Evolutionary conservation across 2,329 filamentous ascomycete genomes (phyloP), one percentile per base, ranked within the genome.

Genomic region (Metarhizium rileyi): DNA sequence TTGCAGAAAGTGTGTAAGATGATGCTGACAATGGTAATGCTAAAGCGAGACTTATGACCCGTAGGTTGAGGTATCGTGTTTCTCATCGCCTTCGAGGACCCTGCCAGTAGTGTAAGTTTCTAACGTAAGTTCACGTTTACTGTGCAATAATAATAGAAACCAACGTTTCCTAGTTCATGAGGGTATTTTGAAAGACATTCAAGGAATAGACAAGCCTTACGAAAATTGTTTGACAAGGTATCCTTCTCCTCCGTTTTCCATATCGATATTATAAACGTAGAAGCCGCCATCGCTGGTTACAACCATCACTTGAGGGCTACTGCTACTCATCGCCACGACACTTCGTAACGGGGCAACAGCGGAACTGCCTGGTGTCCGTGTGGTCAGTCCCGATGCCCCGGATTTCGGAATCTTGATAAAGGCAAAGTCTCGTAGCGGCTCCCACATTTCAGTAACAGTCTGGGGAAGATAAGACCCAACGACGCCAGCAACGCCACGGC

Each of bases 371-470:
- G 66, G 20, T 56, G 54, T 43, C 28, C 57, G 44, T 5, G 59
- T 51, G 30, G 53, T 45, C 4, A 54, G 42, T 5, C 50, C 52
- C 4, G 60, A 50, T 3, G 53, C 49, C 16, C 58, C 53, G 5
- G 73, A 64, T 61, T 86, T 88, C 14, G 91, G 91, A 44, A 98
- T 80, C 65, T 93, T 95, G 62, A 97, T 90, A 76, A 88, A 97
- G 1, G 93, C 93, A 69, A 98, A 98, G 67, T 98, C 93, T 49
- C 93, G 81, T 52, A 86, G 74, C 0, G 93, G 93, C 61, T 98
- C 93, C 90, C 90, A 97, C 77, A 97, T 96, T 68, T 97, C 91
- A 1, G 91, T 91, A 4, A 98, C 90, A 1, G 90, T 91, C 61
- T 87, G 87, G 0, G 93, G 93, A 2, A 98, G 74, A 64, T 98